phyloP scores from a whole-genome alignment of 2,329 filamentous ascomycete species.

The Penicillium digitatum region DNA sequence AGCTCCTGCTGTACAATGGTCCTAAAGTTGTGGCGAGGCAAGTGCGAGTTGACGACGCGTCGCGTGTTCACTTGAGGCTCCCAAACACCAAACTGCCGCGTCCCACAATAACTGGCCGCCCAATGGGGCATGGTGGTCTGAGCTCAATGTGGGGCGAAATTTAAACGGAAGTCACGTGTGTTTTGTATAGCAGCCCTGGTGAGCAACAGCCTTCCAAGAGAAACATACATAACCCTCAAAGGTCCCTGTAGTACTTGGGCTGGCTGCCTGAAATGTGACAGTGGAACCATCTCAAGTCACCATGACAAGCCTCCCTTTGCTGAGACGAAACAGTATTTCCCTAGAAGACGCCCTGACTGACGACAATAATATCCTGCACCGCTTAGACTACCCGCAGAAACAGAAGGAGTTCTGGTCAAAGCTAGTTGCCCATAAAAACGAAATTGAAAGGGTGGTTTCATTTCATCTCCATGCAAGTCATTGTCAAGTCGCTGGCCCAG shows the following conservation, averaged over 20 bases:
- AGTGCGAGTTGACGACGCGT: constrained; percentile 18
- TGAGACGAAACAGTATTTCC: background rate
- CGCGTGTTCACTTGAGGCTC: constrained; percentile 15
- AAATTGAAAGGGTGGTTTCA: background rate
- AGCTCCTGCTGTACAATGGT: constrained; percentile 7
- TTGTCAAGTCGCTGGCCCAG: background rate
- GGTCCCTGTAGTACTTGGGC: background rate
- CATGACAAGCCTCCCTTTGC: background rate
- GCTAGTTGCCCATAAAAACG: background rate
- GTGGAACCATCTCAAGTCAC: background rate
- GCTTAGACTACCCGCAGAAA: background rate
- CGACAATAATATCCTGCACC: background rate
- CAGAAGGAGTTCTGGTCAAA: background rate
- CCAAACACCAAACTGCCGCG: constrained; percentile 32
- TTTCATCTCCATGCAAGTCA: background rate
- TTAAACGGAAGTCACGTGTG: background rate
- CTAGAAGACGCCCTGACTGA: background rate
- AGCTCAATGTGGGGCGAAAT: background rate
- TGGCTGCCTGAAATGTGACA: background rate
- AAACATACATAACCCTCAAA: background rate
- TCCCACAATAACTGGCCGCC: background rate
- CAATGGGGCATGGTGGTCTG: background rate
- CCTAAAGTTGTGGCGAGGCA: background rate
- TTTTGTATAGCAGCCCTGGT: background rate
- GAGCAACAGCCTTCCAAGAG: background rate